phyloP scores from a whole-genome alignment of 108 stramenopile genomes.

The Pseudonitzschia delicatissima region DNA sequence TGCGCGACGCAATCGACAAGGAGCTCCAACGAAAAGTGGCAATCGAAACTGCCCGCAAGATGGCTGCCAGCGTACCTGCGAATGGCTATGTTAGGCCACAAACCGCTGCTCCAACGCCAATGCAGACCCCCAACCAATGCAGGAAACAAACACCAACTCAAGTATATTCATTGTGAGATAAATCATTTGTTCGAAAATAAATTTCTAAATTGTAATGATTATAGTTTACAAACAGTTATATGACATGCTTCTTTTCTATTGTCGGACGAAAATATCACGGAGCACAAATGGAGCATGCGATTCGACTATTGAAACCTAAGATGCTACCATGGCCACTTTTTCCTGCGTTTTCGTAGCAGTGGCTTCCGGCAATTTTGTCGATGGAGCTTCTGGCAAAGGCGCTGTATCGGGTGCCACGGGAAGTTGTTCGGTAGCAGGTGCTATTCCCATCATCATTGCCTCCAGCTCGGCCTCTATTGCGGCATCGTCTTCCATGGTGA shows the following conservation, averaged over 20 bases:
- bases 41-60: conserved; percentile 41
- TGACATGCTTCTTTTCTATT: too few species aligned
- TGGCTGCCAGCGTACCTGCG: conserved; percentile 17
- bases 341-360: conserved; percentile 2
- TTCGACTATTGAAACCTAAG: too few species aligned
- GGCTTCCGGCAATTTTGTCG: conserved; percentile 22
- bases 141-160: too few species aligned
- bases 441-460: conserved; percentile 26
- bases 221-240: too few species aligned
- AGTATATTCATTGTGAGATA: too few species aligned
- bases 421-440: conserved; percentile 1
- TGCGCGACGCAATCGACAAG: conserved; percentile 34
- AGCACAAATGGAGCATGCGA: too few species aligned
- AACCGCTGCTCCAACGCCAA: too few species aligned
- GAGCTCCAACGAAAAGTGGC: conserved; percentile 41
- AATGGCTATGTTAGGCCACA: too few species aligned
- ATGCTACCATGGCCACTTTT: conserved; percentile 21
- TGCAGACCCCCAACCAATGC: too few species aligned
- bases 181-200: too few species aligned
- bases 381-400: conserved; percentile 28
- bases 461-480: conserved; percentile 48
- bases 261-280: too few species aligned
- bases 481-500: conserved; percentile 45
- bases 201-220: too few species aligned
- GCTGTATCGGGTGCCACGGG: conserved; percentile 25